phyloP scores from a whole-genome alignment of 768 basidiomycete species.

The Tulasnella sp. region DNA sequence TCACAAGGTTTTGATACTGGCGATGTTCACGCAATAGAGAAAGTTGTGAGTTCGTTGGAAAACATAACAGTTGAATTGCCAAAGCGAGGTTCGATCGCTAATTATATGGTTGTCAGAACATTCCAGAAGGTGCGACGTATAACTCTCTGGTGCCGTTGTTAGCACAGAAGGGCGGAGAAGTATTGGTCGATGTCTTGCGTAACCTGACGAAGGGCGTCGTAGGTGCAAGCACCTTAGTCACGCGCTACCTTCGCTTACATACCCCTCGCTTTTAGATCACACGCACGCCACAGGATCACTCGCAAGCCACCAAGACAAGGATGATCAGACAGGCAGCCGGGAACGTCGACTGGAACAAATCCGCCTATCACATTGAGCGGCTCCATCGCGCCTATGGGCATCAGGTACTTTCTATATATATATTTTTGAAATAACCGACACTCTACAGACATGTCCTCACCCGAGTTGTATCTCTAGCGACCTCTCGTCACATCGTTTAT shows the following conservation, averaged over 20 bases:
- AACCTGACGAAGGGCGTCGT: conserved; percentile 51
- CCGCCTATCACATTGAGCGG: conserved; percentile 42
- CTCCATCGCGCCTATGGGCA: conserved; percentile 57
- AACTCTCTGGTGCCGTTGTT: conserved; percentile 44
- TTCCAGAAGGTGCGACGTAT: conserved; percentile 47
- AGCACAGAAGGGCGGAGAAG: conserved; percentile 51
- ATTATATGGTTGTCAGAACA: too few species aligned
- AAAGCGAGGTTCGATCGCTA: not conserved
- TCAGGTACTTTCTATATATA: too few species aligned
- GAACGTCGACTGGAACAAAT: conserved; percentile 46
- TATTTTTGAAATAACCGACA: too few species aligned
- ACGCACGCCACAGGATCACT: conserved; percentile 38
- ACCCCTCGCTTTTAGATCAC: conserved; percentile 33
- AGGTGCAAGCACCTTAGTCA: conserved; percentile 18
- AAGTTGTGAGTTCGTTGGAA: conserved; percentile 46
- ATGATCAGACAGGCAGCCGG: conserved; percentile 46
- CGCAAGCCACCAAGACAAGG: conserved; percentile 42
- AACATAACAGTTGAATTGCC: too few species aligned
- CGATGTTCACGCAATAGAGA: conserved; percentile 46
- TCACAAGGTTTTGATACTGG: conserved; percentile 69
- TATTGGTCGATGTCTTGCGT: conserved; percentile 62
- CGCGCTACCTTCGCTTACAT: not conserved
- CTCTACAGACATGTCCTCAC: not conserved
- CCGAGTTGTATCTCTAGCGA: not conserved
- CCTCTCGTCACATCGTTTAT: conserved; percentile 16